These are phyloP conservation scores for Murraya paniculata DNA, from an alignment of 345 rosid genomes.

Conservation along the genomic window DNA sequence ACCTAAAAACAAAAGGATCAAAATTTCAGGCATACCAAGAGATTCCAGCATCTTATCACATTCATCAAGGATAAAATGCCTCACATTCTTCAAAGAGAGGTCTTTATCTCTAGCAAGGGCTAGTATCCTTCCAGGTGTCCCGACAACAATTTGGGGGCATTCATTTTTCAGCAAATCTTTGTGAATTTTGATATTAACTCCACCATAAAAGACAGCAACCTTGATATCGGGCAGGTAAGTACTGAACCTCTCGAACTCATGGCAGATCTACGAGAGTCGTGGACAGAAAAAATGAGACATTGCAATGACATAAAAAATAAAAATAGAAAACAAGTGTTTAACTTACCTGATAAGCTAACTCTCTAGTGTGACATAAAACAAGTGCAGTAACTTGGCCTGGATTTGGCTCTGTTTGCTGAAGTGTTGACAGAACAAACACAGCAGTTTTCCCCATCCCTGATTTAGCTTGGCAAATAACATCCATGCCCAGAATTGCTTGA, in stretches of 20 bases:
- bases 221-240: constrained; percentile 86
- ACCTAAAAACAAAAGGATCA: no score
- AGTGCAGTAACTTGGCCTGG: constrained; percentile 95
- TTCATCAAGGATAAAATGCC: constrained; percentile 99
- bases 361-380: constrained; percentile 91
- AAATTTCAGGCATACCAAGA: constrained; percentile 50
- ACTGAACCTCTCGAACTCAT: constrained; percentile 96
- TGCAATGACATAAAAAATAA: neutral
- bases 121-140: constrained; percentile 94
- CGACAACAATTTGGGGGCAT: constrained; percentile 98
- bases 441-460: constrained; percentile 99
- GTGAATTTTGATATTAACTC: constrained; percentile 88
- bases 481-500: constrained; percentile 98
- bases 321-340: neutral
- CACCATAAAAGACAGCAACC: constrained; percentile 95
- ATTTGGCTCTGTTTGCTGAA: constrained; percentile 90
- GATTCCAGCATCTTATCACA: constrained; percentile 99
- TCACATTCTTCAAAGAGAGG: constrained; percentile 94
- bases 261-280: constrained; percentile 61
- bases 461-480: constrained; percentile 98
- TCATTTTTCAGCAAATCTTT: constrained; percentile 93
- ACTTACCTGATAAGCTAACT: constrained; percentile 91
- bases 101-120: constrained; percentile 90
- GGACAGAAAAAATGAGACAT: neutral
- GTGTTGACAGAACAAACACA: constrained; percentile 82